Percentiles rank a stretch among this genome's conserved stretches.
These are phyloP conservation scores for Penicillium sp. DNA, from an alignment of 2,329 filamentous ascomycete genomes.

Conservation along the genomic window DNA sequence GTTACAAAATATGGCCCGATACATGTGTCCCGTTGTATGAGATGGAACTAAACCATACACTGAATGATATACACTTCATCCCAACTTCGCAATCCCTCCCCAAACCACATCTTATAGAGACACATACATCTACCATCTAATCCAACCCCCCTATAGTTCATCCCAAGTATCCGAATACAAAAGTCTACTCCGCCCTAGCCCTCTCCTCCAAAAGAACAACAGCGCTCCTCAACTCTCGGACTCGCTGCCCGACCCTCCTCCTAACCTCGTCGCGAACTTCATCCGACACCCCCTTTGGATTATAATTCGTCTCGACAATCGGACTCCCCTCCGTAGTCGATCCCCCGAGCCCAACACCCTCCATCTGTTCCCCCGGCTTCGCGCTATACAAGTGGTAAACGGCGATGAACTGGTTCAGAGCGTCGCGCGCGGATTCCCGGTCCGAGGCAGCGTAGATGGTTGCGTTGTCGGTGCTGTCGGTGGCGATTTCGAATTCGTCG, in stretches of 20 bases:
- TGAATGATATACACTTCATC: background rate
- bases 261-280: slow-evolving; percentile 43
- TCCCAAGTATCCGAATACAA: background rate
- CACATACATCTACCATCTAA: background rate
- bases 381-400: slow-evolving; percentile 37
- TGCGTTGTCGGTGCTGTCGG: slow-evolving; percentile 45
- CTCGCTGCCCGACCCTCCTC: slow-evolving; percentile 44
- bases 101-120: background rate
- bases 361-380: slow-evolving; percentile 11
- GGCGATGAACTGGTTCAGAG: slow-evolving; percentile 39
- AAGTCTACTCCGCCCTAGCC: slow-evolving; percentile 34
- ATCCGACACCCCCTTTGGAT: slow-evolving; percentile 28
- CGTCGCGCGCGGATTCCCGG: slow-evolving; percentile 47
- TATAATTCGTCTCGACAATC: slow-evolving; percentile 31
- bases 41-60: background rate
- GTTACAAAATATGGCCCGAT: background rate
- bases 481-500: slow-evolving; percentile 52
- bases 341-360: slow-evolving; percentile 4
- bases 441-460: slow-evolving; percentile 49
- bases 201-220: slow-evolving; percentile 44
- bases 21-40: background rate
- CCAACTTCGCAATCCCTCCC: background rate
- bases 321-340: slow-evolving; percentile 13
- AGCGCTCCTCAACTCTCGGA: slow-evolving; percentile 48
- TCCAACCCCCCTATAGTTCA: background rate